Conservation (phyloP, 2,329 filamentous ascomycete species). For the Cadophora sp. region DNA sequence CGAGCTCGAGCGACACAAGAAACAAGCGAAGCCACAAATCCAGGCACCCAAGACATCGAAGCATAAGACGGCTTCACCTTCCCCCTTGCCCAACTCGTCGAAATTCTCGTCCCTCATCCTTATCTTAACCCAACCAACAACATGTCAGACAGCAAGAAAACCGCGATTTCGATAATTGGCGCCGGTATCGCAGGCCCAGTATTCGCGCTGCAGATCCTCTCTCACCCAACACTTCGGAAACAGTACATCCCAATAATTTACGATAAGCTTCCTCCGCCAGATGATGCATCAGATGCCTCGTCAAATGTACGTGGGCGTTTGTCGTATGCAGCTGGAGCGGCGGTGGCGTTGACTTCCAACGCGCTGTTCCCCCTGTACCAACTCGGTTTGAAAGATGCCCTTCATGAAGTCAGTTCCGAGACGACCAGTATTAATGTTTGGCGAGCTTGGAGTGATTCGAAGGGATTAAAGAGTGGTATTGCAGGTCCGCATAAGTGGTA, state of each 20-base stretch:
- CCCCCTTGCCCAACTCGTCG: neutral
- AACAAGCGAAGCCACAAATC: neutral
- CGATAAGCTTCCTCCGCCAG: slow-evolving; percentile 16
- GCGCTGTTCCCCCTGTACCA: slow-evolving; percentile 23
- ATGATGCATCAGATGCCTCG: neutral
- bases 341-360: slow-evolving; percentile 23
- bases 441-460: slow-evolving; percentile 10
- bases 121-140: neutral
- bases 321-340: slow-evolving; percentile 18
- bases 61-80: neutral
- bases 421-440: slow-evolving; percentile 25
- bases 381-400: slow-evolving; percentile 15
- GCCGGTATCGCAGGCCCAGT: slow-evolving; percentile 25
- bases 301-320: neutral
- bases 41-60: neutral
- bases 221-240: slow-evolving; percentile 12
- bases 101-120: neutral
- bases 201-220: slow-evolving; percentile 24
- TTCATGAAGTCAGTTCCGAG: slow-evolving; percentile 24
- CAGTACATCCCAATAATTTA: slow-evolving; percentile 23
- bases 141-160: slow-evolving; percentile 2
- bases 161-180: slow-evolving; percentile 25
- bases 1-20: neutral
- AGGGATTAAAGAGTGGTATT: neutral
- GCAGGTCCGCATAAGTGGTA: slow-evolving; percentile 10